phyloP scores from a whole-genome alignment of 805 yeast species.

The Myxozyma neotropica region DNA sequence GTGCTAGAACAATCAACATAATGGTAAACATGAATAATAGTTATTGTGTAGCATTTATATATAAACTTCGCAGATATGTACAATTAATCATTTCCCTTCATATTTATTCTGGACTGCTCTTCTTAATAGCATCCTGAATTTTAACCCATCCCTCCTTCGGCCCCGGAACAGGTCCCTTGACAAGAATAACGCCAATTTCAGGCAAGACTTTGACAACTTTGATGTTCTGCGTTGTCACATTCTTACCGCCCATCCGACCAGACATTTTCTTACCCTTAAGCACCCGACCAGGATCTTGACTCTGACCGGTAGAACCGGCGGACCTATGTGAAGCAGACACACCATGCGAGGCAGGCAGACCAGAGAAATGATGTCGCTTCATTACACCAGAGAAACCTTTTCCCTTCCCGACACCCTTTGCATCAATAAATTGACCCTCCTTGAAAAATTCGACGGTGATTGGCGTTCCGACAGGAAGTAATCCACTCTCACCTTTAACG shows the following conservation, averaged over 20 bases:
- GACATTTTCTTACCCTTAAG: conserved; percentile 98
- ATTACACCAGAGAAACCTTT: conserved; percentile 98
- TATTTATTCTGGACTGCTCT: conserved; percentile 8
- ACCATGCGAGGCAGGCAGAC: conserved; percentile 94
- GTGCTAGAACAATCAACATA: background rate
- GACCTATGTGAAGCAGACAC: conserved; percentile 89
- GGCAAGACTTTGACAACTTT: conserved; percentile 79
- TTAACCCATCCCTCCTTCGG: conserved; percentile 74
- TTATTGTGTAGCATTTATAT: background rate
- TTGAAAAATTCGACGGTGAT: conserved; percentile 82
- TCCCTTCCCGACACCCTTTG: conserved; percentile 80
- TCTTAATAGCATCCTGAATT: conserved; percentile 72
- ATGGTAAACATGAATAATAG: background rate
- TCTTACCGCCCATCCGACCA: conserved; percentile 87
- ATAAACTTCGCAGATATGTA: background rate
- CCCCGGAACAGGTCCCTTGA: conserved; percentile 92
- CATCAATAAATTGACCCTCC: conserved; percentile 81
- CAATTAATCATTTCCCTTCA: background rate
- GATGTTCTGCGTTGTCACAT: conserved; percentile 72
- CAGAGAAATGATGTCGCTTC: conserved; percentile 89
- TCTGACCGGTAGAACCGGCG: conserved; percentile 96
- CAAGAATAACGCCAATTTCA: conserved; percentile 75
- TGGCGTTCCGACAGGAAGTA: conserved; percentile 75
- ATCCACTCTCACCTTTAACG: conserved; percentile 64
- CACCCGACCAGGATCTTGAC: conserved; percentile 94